Percentiles rank a stretch among this genome's conserved stretches.
Conservation (phyloP, 805 yeast genomes). For the Kodamaea restingae region DNA sequence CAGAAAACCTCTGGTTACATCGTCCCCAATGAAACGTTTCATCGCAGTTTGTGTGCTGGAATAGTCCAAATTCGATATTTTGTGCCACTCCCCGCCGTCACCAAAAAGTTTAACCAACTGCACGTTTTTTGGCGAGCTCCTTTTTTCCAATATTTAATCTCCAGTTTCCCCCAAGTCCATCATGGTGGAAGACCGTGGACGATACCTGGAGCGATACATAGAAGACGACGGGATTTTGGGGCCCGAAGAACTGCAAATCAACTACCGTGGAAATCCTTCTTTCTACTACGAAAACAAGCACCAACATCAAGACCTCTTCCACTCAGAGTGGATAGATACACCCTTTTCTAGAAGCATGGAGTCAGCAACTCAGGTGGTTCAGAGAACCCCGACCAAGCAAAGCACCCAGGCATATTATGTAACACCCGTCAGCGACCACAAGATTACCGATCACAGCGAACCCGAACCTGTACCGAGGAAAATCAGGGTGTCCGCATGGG, state of each 20-base stretch:
- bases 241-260: background rate
- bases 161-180: background rate
- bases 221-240: background rate
- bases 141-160: background rate
- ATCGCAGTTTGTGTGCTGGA: background rate
- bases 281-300: no score
- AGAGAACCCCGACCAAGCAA: constrained; percentile 2
- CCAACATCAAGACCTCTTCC: constrained; percentile 3
- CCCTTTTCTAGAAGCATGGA: background rate
- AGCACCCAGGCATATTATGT: constrained; percentile 4
- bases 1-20: no score
- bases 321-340: constrained; percentile 8
- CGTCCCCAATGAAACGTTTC: background rate
- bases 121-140: constrained; percentile 1
- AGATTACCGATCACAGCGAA: constrained; percentile 5
- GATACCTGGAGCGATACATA: background rate
- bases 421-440: constrained; percentile 8
- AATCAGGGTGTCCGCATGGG: constrained; percentile 25
- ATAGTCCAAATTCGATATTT: background rate
- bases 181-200: constrained; percentile 2
- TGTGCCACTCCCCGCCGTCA: background rate
- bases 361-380: constrained; percentile 2
- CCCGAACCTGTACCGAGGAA: constrained; percentile 1
- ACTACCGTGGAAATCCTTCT: no score
- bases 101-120: background rate